Evolutionary conservation across 2,329 filamentous ascomycete species (phyloP).

Genomic region (Zymoseptoria tritici): DNA sequence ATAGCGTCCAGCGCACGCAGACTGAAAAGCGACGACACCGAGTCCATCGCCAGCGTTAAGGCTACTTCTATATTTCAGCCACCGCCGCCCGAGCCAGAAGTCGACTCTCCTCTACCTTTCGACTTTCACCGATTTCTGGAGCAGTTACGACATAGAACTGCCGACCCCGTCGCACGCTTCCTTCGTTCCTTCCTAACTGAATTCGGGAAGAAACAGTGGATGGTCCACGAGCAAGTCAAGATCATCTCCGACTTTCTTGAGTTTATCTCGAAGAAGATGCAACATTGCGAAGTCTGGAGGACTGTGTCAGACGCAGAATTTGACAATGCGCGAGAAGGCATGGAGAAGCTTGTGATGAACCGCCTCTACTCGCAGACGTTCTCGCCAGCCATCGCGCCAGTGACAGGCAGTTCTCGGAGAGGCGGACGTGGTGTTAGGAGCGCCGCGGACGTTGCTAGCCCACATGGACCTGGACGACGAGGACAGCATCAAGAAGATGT

Average conservation of each 20-base stretch:
- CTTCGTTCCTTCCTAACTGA: constrained; percentile 89
- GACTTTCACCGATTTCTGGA: constrained; percentile 97
- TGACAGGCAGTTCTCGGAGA: constrained; percentile 61
- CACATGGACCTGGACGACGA: constrained; percentile 68
- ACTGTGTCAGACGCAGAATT: constrained; percentile 95
- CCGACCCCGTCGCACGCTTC: constrained; percentile 95
- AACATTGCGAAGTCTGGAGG: constrained; percentile 90
- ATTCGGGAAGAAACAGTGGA: constrained; percentile 97
- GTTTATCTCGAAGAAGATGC: constrained; percentile 98
- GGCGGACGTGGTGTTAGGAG: constrained; percentile 54
- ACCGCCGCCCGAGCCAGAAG: constrained; percentile 49
- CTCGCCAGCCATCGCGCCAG: constrained; percentile 82
- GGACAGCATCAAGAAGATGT: constrained; percentile 98
- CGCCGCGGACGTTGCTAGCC: constrained; percentile 28
- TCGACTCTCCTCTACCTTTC: constrained; percentile 77
- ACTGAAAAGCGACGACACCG: constrained; percentile 20
- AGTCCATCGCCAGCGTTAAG: constrained; percentile 27
- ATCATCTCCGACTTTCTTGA: constrained; percentile 94
- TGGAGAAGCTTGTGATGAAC: constrained; percentile 99
- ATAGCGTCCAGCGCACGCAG: constrained; percentile 19
- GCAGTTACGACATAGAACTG: constrained; percentile 89
- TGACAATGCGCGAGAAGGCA: constrained; percentile 94
- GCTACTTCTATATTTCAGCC: constrained; percentile 47
- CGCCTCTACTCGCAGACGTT: constrained; percentile 92
- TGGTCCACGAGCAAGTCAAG: constrained; percentile 99